phyloP scores from a whole-genome alignment of 441 rosid genomes.

The Populus hybrid region DNA sequence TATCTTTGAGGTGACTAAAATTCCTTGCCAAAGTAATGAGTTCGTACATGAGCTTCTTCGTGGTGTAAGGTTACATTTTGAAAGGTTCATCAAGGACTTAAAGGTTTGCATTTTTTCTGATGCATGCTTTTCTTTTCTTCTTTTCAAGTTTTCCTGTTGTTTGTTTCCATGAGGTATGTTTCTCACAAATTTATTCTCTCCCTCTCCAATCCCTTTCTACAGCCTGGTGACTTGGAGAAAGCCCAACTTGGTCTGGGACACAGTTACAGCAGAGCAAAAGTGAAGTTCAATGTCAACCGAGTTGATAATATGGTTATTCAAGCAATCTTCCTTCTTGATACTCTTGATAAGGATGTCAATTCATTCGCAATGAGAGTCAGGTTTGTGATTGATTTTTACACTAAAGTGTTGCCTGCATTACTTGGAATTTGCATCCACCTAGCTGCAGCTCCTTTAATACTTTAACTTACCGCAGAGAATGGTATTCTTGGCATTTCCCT shows the following conservation, averaged over 20 bases:
- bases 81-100: conserved; percentile 81
- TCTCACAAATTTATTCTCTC: background rate
- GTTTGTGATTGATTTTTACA: conserved; percentile 35
- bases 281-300: conserved; percentile 94
- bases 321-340: conserved; percentile 86
- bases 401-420: background rate
- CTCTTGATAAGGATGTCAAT: conserved; percentile 90
- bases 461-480: conserved; percentile 57
- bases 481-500: conserved; percentile 99
- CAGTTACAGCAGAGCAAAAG: conserved; percentile 97
- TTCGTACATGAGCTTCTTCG: conserved; percentile 89
- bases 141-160: background rate
- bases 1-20: conserved; percentile 69
- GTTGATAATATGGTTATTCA: conserved; percentile 97
- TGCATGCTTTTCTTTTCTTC: background rate
- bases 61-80: conserved; percentile 86
- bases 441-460: background rate
- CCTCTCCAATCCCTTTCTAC: conserved; percentile 7
- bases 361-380: conserved; percentile 94
- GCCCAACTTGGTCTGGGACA: conserved; percentile 96
- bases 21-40: conserved; percentile 90
- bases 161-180: background rate
- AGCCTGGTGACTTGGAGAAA: conserved; percentile 94
- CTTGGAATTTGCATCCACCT: conserved; percentile 1
- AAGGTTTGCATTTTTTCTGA: conserved; percentile 48